These are phyloP conservation scores for Ceratocystis diversiconidia DNA, from an alignment of 2,329 filamentous ascomycete genomes.

Conservation along the genomic window DNA sequence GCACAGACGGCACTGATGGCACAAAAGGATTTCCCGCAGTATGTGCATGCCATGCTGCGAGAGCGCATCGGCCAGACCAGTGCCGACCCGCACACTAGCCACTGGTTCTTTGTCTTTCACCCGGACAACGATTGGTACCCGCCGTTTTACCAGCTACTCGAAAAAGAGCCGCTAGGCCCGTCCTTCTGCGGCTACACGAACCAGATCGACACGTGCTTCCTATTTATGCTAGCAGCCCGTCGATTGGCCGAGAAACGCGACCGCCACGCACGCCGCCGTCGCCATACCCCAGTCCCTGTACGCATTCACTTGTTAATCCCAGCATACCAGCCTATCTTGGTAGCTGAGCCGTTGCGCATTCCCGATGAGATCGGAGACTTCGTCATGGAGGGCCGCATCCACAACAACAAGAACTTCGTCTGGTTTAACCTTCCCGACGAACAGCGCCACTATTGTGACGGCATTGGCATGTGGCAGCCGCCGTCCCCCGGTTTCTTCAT, in stretches of 20 bases:
- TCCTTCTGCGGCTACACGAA: conserved; percentile 30
- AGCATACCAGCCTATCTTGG: conserved; percentile 28
- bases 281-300: conserved; percentile 21
- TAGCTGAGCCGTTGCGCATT: conserved; percentile 26
- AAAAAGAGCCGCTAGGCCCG: conserved; percentile 25
- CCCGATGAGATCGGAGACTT: conserved; percentile 28
- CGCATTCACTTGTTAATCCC: conserved; percentile 29
- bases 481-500: conserved; percentile 23
- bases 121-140: conserved; percentile 31
- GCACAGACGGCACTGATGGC: conserved; percentile 27
- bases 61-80: conserved; percentile 26
- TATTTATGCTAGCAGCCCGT: conserved; percentile 28
- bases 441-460: conserved; percentile 24
- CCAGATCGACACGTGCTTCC: conserved; percentile 29
- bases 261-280: conserved; percentile 20
- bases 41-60: conserved; percentile 27
- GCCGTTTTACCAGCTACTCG: conserved; percentile 28
- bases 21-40: conserved; percentile 27
- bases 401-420: conserved; percentile 28
- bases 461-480: conserved; percentile 26
- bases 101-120: conserved; percentile 31
- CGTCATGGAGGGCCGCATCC: conserved; percentile 28
- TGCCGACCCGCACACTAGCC: conserved; percentile 23
- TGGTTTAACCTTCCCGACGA: conserved; percentile 28
- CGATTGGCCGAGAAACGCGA: conserved; percentile 22